Evolutionary conservation across 2,329 filamentous ascomycete species (phyloP), one percentile per base, ranked within the genome.

Genomic region (Verticillium nubilum): DNA sequence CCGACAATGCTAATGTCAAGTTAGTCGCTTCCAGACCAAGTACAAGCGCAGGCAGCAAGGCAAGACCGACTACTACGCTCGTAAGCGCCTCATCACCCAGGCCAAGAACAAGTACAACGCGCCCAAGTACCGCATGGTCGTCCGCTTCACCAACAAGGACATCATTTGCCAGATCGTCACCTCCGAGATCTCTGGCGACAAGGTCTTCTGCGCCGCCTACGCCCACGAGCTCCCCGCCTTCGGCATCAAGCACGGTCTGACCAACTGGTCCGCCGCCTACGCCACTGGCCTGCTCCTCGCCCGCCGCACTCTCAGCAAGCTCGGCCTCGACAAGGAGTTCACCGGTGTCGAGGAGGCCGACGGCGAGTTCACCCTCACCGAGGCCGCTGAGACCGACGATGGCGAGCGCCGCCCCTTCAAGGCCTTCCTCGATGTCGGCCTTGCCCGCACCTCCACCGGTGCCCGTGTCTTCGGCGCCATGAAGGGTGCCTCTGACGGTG

Each of bases 51-150:
- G 95, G 81, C 88, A 91, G 70, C 77, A 89, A 75, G 95, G 95
- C 78, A 99, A 99, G 91, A 99, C 95, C 84, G 95, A 99, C 80
- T 99, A 99, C 92, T 98, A 97, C 81, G 95, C 95, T 78, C 94
- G 95, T 80, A 98, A 98, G 91, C 90, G 95, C 76, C 87, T 99
- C 80, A 95, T 98, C 86, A 93, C 92, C 85, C 95, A 99, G 87
- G 95, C 95, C 84, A 99, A 98, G 92, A 99, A 99, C 92, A 99
- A 99, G 90, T 99, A 98, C 90, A 96, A 96, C 84, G 90, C 95
- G 67, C 95, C 95, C 82, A 99, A 99, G 88, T 98, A 99, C 90
- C 91, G 95, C 76, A 90, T 99, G 76, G 95, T 99, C 69, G 92
- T 99, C 78, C 95, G 95, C 79, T 97, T 96, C 90, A 96, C 92